Percentiles rank a stretch among this genome's conserved stretches.
These are phyloP conservation scores for Blastomyces gilchristii DNA, from an alignment of 2,329 filamentous ascomycete species.

Conservation along the genomic window DNA sequence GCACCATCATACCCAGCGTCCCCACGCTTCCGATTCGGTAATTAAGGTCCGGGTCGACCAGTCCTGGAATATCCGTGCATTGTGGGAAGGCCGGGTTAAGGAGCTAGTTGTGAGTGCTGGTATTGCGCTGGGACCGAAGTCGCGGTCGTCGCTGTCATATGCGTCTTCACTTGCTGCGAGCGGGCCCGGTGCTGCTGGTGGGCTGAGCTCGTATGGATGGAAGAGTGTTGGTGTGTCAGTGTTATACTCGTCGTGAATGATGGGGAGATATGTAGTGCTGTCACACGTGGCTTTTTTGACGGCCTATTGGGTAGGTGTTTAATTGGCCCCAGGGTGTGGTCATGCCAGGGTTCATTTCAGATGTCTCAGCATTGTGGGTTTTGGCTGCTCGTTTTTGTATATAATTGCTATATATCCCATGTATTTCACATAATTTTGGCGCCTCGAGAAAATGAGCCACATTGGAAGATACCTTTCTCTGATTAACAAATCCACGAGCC, in stretches of 20 bases:
- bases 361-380: background rate
- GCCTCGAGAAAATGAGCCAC: too few species aligned
- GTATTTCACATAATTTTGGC: too few species aligned
- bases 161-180: slow-evolving; percentile 18
- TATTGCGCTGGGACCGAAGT: slow-evolving; percentile 60
- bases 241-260: slow-evolving; percentile 31
- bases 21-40: slow-evolving; percentile 68
- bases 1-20: slow-evolving; percentile 24
- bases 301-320: background rate
- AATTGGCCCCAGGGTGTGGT: background rate
- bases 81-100: slow-evolving; percentile 92
- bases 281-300: background rate
- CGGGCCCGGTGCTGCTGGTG: slow-evolving; percentile 20
- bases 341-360: background rate
- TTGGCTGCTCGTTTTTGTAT: background rate
- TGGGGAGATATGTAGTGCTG: background rate
- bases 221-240: slow-evolving; percentile 34
- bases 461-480: too few species aligned
- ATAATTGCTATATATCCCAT: background rate
- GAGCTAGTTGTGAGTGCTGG: slow-evolving; percentile 87
- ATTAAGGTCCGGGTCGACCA: slow-evolving; percentile 85
- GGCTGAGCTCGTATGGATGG: slow-evolving; percentile 31
- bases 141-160: slow-evolving; percentile 25
- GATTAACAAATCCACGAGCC: too few species aligned
- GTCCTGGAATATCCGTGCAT: slow-evolving; percentile 68